Evolutionary conservation across 306 rosid species (phyloP).

Genomic region (Rubus idaeus): DNA sequence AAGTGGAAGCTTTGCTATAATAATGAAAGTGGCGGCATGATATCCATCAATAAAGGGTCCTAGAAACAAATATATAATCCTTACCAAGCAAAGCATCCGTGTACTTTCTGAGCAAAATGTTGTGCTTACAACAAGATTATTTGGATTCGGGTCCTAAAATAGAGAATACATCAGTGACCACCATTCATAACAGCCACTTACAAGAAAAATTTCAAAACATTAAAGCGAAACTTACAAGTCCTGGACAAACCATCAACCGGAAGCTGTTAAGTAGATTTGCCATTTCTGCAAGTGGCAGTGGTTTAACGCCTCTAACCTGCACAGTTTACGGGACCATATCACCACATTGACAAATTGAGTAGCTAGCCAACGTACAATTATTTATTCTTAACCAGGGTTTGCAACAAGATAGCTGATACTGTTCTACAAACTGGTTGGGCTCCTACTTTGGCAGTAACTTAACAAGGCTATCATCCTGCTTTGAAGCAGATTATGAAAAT

Average conservation of each 20-base stretch:
- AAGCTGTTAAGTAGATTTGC: constrained; percentile 68
- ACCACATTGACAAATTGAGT: constrained; percentile 19
- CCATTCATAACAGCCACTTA: constrained; percentile 22
- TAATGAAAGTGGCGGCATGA: neutral
- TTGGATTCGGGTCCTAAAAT: constrained; percentile 93
- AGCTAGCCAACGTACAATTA: constrained; percentile 9
- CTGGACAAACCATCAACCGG: constrained; percentile 76
- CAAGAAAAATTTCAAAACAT: neutral
- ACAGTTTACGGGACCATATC: constrained; percentile 35
- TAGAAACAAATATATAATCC: constrained; percentile 28
- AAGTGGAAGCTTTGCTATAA: neutral
- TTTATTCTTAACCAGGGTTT: neutral
- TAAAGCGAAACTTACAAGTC: constrained; percentile 66
- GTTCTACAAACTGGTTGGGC: neutral
- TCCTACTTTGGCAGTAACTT: constrained; percentile 2
- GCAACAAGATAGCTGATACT: neutral
- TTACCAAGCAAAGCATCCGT: constrained; percentile 95
- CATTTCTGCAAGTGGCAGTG: constrained; percentile 83
- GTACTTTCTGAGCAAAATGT: constrained; percentile 92
- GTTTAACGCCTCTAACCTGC: constrained; percentile 97
- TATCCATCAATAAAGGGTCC: neutral
- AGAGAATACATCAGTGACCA: constrained; percentile 28
- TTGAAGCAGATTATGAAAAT: neutral
- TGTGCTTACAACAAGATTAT: constrained; percentile 85
- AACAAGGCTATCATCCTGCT: neutral